phyloP scores from a whole-genome alignment of 306 rosid genomes.

The Cucurbita pepo region DNA sequence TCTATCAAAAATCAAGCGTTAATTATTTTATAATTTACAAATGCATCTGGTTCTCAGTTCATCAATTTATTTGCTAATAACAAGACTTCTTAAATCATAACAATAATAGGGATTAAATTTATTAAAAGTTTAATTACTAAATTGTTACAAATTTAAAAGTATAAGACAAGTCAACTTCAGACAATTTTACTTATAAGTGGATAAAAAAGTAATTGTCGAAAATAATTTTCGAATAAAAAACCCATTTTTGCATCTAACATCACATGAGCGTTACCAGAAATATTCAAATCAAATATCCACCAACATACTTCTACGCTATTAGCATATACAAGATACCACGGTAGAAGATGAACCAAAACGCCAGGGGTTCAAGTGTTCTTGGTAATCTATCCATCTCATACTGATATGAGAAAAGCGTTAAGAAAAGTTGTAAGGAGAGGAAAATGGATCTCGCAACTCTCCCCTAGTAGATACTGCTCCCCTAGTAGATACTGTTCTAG shows the following conservation, averaged over 20 bases:
- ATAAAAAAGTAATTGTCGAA: background rate
- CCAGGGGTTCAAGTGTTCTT: background rate
- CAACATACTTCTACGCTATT: background rate
- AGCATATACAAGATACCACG: background rate
- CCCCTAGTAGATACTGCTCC: background rate
- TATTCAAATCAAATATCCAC: background rate
- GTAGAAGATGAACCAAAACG: background rate
- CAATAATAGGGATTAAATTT: too few species aligned
- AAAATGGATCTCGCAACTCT: background rate
- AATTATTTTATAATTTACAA: too few species aligned
- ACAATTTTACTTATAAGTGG: too few species aligned
- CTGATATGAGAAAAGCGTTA: background rate
- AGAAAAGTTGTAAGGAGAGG: background rate
- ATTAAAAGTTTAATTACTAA: too few species aligned
- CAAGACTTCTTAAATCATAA: too few species aligned
- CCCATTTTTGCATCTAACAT: background rate
- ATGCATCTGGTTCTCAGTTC: too few species aligned
- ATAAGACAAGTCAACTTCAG: too few species aligned
- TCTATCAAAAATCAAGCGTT: too few species aligned
- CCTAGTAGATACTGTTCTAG: background rate
- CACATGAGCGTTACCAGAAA: background rate
- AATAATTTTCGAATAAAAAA: too few species aligned
- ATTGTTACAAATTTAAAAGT: too few species aligned
- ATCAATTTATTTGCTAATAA: too few species aligned
- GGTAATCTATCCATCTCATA: background rate